phyloP scores from a whole-genome alignment of 2,329 filamentous ascomycete species.

The Hypoxylon sp. region DNA sequence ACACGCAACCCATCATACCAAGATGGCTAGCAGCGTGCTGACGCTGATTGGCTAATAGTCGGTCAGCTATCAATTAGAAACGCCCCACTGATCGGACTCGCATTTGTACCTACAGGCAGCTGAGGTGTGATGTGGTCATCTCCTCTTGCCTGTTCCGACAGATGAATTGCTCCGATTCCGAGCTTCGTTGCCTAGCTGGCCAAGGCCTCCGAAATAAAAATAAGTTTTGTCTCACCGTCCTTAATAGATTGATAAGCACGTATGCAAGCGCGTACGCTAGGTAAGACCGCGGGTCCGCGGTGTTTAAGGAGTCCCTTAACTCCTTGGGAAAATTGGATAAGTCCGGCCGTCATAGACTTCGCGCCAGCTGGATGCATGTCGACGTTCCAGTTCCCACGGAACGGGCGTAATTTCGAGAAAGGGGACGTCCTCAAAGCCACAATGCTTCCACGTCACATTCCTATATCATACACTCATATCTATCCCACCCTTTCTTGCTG shows the following conservation, averaged over 20 bases:
- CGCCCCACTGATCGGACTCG: neutral
- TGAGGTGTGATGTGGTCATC: neutral
- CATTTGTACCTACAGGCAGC: neutral
- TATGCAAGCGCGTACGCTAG: slow-evolving; percentile 2
- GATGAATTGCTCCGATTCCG: slow-evolving; percentile 16
- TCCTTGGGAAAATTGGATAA: slow-evolving; percentile 13
- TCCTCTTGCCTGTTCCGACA: neutral
- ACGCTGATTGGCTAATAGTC: neutral
- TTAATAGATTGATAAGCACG: slow-evolving; percentile 13
- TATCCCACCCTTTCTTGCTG: neutral
- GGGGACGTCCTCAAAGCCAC: slow-evolving; percentile 4
- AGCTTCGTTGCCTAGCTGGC: neutral
- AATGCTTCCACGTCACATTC: slow-evolving; percentile 12
- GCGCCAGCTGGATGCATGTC: slow-evolving; percentile 1
- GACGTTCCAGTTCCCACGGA: neutral
- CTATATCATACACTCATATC: neutral
- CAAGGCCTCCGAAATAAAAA: slow-evolving; percentile 10
- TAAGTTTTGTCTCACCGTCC: neutral
- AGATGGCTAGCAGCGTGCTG: neutral
- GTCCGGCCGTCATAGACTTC: slow-evolving; percentile 24
- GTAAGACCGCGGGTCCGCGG: slow-evolving; percentile 7
- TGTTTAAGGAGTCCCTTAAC: slow-evolving; percentile 12
- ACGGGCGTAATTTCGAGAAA: neutral
- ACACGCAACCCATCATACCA: neutral
- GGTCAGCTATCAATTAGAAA: neutral